phyloP scores from a whole-genome alignment of 2,329 filamentous ascomycete genomes.

The Pseudogymnoascus sp. region DNA sequence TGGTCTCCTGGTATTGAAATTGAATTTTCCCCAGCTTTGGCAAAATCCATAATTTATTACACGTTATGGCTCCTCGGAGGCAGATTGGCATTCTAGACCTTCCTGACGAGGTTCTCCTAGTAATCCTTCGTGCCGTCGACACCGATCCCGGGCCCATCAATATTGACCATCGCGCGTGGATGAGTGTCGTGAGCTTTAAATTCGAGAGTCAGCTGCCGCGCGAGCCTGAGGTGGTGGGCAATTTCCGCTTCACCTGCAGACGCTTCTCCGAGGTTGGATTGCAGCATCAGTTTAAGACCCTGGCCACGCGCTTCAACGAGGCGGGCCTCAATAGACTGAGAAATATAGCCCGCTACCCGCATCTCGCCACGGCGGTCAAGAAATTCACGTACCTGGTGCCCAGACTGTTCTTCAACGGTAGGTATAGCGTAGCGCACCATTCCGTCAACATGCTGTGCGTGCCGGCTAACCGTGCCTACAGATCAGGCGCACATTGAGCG shows the following conservation, averaged over 20 bases:
- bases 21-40: slow-evolving; percentile 4
- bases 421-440: slow-evolving; percentile 26
- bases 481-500: slow-evolving; percentile 6
- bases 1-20: slow-evolving; percentile 7
- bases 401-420: slow-evolving; percentile 46
- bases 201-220: slow-evolving; percentile 1
- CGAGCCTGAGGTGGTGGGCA: slow-evolving; percentile 12
- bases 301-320: slow-evolving; percentile 40
- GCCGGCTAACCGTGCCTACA: slow-evolving; percentile 3
- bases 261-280: slow-evolving; percentile 41
- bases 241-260: slow-evolving; percentile 39
- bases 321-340: slow-evolving; percentile 41
- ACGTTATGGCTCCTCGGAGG: slow-evolving; percentile 5
- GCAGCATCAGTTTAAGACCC: slow-evolving; percentile 40
- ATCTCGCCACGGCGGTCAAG: slow-evolving; percentile 45
- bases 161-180: slow-evolving; percentile 6
- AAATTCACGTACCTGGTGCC: slow-evolving; percentile 53
- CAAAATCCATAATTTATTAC: slow-evolving; percentile 3
- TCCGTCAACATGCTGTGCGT: background rate
- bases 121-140: slow-evolving; percentile 5
- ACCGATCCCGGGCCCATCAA: slow-evolving; percentile 1
- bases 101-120: slow-evolving; percentile 5
- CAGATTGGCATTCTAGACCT: slow-evolving; percentile 7
- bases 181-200: slow-evolving; percentile 7
- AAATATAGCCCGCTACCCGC: slow-evolving; percentile 37